Base-by-base conservation (phyloP, 2,329 filamentous ascomycete genomes). In the Grosmannia serpens region DNA sequence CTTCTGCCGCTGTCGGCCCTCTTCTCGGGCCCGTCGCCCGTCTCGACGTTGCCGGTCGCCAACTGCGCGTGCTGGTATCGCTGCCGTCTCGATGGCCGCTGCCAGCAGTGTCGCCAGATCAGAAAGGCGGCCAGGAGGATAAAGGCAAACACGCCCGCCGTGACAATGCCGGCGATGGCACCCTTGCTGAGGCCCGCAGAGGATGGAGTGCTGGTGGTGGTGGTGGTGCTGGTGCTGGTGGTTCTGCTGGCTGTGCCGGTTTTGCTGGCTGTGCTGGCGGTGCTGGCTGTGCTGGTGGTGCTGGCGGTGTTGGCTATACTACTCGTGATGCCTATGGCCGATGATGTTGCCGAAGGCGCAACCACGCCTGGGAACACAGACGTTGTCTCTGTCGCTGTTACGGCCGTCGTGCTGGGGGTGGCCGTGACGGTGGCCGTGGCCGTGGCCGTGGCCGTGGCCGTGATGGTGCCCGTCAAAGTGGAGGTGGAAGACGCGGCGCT, bases 151-250 rank as follows among this genome's bases (percentile, higher is more conserved):
- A 65, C 59, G n/a, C 67, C 67, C 6, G 67, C 69, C 5, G 70
- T 62, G 8, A 66, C 66, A 22, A 68, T 67, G 11, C 72, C 73
- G 5, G 69, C 67, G 46, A 73, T 69, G 24, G 67, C 64, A 1
- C 69, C 72, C 0, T 66, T 64, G 1, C 69, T 63, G 2, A 71
- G 60, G 46, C 15, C n/a, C 35, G 47, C 17, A 50, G 61, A 7
- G 59, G 61, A 56, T 62, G 52, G 20, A 35, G 50, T 44, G 27
- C 63, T 61, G 24, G 58, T 8, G 26, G 46, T 29, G 22, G 24
- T 13, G 13, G 55, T n/a, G 44, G 27, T 24, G 27, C 15, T 41
- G 20, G 15, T 51, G 29, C 67, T 58, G 60, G 70, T 8, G 53
- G 2, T 8, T 35, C 4, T 7, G 49, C 44, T 35, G 47, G 24